Conservation (phyloP, 768 basidiomycete genomes). For the Harrya chromipes region DNA sequence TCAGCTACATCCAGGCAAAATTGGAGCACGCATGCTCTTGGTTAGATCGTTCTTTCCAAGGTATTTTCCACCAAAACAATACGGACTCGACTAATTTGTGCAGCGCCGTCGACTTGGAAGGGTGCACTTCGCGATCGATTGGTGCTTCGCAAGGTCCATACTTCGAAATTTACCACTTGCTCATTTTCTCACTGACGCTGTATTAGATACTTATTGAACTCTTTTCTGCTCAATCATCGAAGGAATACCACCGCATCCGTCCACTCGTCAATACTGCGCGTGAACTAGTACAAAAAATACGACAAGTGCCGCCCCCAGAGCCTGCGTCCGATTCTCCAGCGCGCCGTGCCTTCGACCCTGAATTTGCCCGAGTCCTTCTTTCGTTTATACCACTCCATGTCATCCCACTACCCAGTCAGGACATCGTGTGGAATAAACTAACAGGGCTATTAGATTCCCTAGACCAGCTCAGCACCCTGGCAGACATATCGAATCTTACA, state of each 20-base stretch:
- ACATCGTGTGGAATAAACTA: slow-evolving; percentile 51
- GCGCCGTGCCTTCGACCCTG: slow-evolving; percentile 58
- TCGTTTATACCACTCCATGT: slow-evolving; percentile 69
- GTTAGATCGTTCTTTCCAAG: slow-evolving; percentile 46
- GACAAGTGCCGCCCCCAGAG: slow-evolving; percentile 32
- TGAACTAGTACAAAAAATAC: slow-evolving; percentile 12
- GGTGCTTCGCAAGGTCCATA: slow-evolving; percentile 53
- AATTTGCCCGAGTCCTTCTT: slow-evolving; percentile 61
- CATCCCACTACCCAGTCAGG: slow-evolving; percentile 46
- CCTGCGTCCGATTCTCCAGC: slow-evolving; percentile 46
- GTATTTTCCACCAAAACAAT: slow-evolving; percentile 23
- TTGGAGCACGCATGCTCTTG: slow-evolving; percentile 64
- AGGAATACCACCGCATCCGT: slow-evolving; percentile 23
- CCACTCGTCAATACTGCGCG: slow-evolving; percentile 20
- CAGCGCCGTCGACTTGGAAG: slow-evolving; percentile 49
- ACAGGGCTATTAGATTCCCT: slow-evolving; percentile 51
- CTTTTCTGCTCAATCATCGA: slow-evolving; percentile 22
- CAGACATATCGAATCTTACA: slow-evolving; percentile 40
- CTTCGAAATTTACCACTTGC: not conserved
- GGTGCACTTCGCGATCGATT: slow-evolving; percentile 52
- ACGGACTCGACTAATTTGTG: slow-evolving; percentile 6
- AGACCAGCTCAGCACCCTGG: slow-evolving; percentile 49
- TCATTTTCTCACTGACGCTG: slow-evolving; percentile 3
- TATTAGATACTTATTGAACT: slow-evolving; percentile 26
- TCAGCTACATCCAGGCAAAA: slow-evolving; percentile 47